phyloP scores from a whole-genome alignment of 495 filamentous ascomycete genomes.

The Tuber magnatum region DNA sequence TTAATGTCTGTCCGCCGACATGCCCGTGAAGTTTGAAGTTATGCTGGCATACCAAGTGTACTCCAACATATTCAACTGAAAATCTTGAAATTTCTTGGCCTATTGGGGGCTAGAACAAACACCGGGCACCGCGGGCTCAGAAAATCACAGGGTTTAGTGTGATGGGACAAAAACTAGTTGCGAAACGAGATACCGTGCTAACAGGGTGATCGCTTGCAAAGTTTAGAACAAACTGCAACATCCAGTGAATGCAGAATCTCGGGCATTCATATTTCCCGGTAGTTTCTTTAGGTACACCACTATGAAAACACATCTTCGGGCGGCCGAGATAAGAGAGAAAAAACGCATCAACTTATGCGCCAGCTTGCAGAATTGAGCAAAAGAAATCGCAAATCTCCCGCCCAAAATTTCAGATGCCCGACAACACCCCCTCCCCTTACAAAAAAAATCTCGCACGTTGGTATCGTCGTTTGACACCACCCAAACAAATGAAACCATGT shows the following conservation, averaged over 20 bases:
- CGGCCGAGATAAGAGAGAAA: slow-evolving; percentile 12
- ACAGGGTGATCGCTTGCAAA: not conserved
- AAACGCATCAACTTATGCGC: slow-evolving; percentile 21
- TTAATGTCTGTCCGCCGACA: not conserved
- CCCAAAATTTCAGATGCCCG: slow-evolving; percentile 29
- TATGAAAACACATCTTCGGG: slow-evolving; percentile 14
- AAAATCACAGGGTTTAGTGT: not conserved
- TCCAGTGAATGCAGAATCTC: not conserved
- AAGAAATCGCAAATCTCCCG: slow-evolving; percentile 30
- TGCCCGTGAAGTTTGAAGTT: not conserved
- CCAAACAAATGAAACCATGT: slow-evolving; percentile 25
- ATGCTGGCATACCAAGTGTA: not conserved
- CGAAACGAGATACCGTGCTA: not conserved
- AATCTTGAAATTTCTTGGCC: not conserved
- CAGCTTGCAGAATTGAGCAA: slow-evolving; percentile 22
- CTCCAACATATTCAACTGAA: not conserved
- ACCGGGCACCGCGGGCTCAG: not conserved
- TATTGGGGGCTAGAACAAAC: not conserved
- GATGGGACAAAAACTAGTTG: not conserved
- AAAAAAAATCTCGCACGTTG: slow-evolving; percentile 14
- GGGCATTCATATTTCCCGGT: not conserved
- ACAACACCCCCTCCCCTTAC: slow-evolving; percentile 26
- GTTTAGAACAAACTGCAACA: not conserved
- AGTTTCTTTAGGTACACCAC: slow-evolving; percentile 27
- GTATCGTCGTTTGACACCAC: slow-evolving; percentile 25